Conservation (phyloP, 2,329 filamentous ascomycete species). For the Polytolypa hystricis region DNA sequence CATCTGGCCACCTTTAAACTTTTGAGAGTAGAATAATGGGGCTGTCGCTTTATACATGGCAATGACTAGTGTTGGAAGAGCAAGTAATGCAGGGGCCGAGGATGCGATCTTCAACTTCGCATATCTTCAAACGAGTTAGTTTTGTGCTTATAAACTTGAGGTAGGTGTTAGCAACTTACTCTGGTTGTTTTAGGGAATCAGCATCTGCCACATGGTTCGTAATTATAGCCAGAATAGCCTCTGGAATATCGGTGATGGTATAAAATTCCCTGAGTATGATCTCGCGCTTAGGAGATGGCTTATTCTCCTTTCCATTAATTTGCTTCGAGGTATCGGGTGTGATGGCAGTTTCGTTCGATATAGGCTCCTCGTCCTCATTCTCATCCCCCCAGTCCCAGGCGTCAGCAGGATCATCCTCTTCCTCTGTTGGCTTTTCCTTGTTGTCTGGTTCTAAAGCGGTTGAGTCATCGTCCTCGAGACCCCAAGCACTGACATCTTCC, state of each 20-base stretch:
- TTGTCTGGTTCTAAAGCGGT: not conserved
- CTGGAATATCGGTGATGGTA: constrained; percentile 77
- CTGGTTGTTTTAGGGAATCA: constrained; percentile 25
- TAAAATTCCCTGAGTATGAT: constrained; percentile 77
- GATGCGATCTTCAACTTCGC: constrained; percentile 28
- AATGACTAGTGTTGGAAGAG: constrained; percentile 36
- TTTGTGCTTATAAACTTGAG: constrained; percentile 2
- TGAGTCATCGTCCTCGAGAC: constrained; percentile 33
- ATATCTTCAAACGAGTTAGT: constrained; percentile 12
- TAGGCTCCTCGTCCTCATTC: constrained; percentile 27
- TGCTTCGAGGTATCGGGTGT: constrained; percentile 11
- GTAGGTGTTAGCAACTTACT: constrained; percentile 19
- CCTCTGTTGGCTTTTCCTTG: constrained; percentile 1
- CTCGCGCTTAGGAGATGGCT: constrained; percentile 39
- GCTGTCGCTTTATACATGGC: constrained; percentile 42
- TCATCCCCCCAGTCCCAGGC: constrained; percentile 84
- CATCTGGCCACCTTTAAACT: constrained; percentile 45
- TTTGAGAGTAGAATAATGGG: constrained; percentile 34
- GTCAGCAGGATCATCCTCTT: constrained; percentile 38
- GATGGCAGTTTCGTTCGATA: constrained; percentile 10
- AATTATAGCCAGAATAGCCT: constrained; percentile 49
- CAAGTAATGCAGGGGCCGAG: constrained; percentile 32
- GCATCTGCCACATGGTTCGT: constrained; percentile 32
- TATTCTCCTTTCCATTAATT: constrained; percentile 12
- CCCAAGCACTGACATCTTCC: constrained; percentile 41